A percentile compares a stretch with the other conserved stretches of the same genome.
Evolutionary conservation across 2,329 filamentous ascomycete genomes (phyloP).

Genomic region (Aspergillus nomiae): DNA sequence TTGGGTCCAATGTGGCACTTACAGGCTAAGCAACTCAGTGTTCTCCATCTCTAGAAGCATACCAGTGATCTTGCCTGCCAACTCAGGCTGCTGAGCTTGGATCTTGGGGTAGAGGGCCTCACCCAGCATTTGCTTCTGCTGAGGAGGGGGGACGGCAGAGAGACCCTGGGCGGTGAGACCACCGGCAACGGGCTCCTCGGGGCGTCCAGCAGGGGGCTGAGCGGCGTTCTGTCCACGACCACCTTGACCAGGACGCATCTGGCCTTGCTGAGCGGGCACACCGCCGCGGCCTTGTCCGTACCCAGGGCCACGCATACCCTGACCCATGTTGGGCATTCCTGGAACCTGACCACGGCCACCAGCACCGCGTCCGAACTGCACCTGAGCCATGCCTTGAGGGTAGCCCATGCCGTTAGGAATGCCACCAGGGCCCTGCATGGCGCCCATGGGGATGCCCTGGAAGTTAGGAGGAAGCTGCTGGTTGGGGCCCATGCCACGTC

Average conservation of each 20-base stretch:
- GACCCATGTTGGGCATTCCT: constrained; percentile 66
- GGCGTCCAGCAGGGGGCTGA: constrained; percentile 39
- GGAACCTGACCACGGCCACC: constrained; percentile 70
- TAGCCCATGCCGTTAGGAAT: constrained; percentile 78
- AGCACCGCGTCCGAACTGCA: constrained; percentile 70
- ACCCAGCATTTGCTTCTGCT: constrained; percentile 98
- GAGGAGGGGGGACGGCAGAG: constrained; percentile 59
- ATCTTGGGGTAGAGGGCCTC: constrained; percentile 99
- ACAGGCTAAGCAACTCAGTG: constrained; percentile 88
- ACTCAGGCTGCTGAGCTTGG: constrained; percentile 85
- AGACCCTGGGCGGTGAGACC: constrained; percentile 56
- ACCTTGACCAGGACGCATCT: constrained; percentile 45
- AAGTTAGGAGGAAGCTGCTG: constrained; percentile 90
- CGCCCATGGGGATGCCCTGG: constrained; percentile 66
- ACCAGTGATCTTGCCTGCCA: constrained; percentile 98
- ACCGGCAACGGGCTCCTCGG: constrained; percentile 39
- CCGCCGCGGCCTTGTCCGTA: constrained; percentile 49
- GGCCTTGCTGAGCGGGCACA: constrained; percentile 40
- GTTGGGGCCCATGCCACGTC: constrained; percentile 78
- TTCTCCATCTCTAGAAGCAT: constrained; percentile 99
- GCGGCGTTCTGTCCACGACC: constrained; percentile 45
- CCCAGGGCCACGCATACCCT: constrained; percentile 50
- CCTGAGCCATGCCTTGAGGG: constrained; percentile 78
- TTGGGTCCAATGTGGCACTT: constrained; percentile 54
- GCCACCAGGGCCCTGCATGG: constrained; percentile 64